phyloP scores from a whole-genome alignment of 768 basidiomycete genomes.

The Porphyrellus cyaneotinctus region DNA sequence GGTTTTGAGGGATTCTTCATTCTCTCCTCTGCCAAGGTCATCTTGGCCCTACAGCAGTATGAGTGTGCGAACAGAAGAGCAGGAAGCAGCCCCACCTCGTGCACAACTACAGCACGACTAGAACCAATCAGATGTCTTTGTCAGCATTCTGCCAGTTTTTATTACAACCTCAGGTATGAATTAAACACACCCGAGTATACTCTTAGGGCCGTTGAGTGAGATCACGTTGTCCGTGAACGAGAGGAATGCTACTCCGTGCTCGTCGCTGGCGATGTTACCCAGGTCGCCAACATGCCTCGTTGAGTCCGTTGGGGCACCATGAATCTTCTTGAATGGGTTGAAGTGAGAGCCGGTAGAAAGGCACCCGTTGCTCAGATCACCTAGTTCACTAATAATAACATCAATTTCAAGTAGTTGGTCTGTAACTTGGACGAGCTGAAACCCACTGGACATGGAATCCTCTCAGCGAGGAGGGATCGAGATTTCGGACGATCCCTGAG shows the following conservation, averaged over 20 bases:
- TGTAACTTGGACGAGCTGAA: background rate
- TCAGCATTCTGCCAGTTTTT: constrained; percentile 1
- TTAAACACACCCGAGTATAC: constrained; percentile 61
- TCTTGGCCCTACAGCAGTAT: constrained; percentile 54
- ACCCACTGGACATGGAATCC: constrained; percentile 84
- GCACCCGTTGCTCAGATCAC: constrained; percentile 67
- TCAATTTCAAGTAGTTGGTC: constrained; percentile 19
- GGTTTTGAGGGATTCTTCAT: constrained; percentile 69
- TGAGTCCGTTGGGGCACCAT: constrained; percentile 56
- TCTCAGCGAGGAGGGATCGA: constrained; percentile 53
- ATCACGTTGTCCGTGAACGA: constrained; percentile 56
- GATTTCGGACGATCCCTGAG: constrained; percentile 56
- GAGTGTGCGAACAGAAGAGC: constrained; percentile 7
- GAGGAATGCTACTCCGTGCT: constrained; percentile 52
- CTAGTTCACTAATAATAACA: constrained; percentile 32
- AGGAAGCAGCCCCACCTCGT: constrained; percentile 43
- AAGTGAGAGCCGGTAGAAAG: constrained; percentile 69
- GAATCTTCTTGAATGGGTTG: constrained; percentile 63
- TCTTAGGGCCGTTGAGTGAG: constrained; percentile 62
- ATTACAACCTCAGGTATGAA: background rate
- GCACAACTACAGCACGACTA: constrained; percentile 72
- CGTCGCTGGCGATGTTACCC: constrained; percentile 68
- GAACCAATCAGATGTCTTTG: constrained; percentile 1
- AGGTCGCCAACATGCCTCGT: constrained; percentile 70
- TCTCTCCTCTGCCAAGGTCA: constrained; percentile 68